These are phyloP conservation scores for Ilex asprella DNA, from an alignment of 257 asterid genomes.

Conservation along the genomic window DNA sequence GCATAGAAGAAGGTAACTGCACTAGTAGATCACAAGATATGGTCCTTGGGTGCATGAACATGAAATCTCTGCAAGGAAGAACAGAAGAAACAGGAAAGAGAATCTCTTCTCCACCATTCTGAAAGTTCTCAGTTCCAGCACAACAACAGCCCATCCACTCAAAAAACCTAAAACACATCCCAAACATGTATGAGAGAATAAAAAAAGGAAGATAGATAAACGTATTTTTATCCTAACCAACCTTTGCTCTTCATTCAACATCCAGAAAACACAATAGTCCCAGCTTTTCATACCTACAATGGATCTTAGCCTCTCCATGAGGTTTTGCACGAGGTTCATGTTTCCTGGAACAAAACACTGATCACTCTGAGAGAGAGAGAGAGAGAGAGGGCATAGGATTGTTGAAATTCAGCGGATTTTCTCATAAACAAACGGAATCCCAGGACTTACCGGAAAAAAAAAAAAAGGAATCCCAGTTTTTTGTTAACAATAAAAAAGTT, in stretches of 20 bases:
- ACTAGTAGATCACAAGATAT: constrained; percentile 51
- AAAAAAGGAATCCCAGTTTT: not conserved
- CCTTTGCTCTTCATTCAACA: constrained; percentile 62
- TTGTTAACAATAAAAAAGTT: not conserved
- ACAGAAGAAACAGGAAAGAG: constrained; percentile 32
- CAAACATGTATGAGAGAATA: not conserved
- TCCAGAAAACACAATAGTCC: constrained; percentile 80
- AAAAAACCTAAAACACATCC: constrained; percentile 39
- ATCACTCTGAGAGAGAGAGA: not conserved
- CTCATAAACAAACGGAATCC: not conserved
- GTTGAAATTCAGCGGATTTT: not conserved
- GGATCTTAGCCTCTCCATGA: constrained; percentile 59
- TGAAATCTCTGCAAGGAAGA: constrained; percentile 60
- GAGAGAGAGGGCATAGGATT: not conserved
- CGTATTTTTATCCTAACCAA: not conserved
- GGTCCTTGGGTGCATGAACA: constrained; percentile 52
- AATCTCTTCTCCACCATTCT: constrained; percentile 29
- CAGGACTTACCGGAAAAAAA: not conserved
- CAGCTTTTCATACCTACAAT: constrained; percentile 53
- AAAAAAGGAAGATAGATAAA: not conserved
- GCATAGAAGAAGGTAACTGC: constrained; percentile 47
- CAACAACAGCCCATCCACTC: constrained; percentile 85
- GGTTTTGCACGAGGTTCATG: constrained; percentile 49
- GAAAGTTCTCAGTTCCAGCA: constrained; percentile 46
- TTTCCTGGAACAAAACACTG: constrained; percentile 4